A percentile compares a stretch with the other conserved stretches of the same genome.
Conservation (phyloP, 306 rosid genomes). For the Cucumis hystrix region DNA sequence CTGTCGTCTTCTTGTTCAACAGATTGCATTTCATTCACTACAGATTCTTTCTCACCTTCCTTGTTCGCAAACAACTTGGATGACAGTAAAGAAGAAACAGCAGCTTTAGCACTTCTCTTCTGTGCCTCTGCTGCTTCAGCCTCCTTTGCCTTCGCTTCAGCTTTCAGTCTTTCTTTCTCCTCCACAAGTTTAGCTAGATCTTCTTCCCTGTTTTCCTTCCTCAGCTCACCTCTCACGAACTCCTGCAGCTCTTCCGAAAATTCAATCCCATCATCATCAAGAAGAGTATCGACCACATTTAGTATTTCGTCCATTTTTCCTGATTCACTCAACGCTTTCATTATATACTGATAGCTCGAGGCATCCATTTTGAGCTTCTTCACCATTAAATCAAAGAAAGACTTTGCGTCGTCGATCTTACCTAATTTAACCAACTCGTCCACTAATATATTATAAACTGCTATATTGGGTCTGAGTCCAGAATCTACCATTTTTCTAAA, state of each 20-base stretch:
- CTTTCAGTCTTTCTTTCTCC: slow-evolving; percentile 85
- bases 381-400: slow-evolving; percentile 77
- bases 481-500: slow-evolving; percentile 72
- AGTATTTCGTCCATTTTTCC: slow-evolving; percentile 69
- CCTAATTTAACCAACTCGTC: slow-evolving; percentile 72
- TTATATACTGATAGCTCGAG: slow-evolving; percentile 65
- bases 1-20: slow-evolving; percentile 14
- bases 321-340: slow-evolving; percentile 60
- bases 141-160: slow-evolving; percentile 95
- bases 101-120: slow-evolving; percentile 69
- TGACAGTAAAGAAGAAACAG: slow-evolving; percentile 62
- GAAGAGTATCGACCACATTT: slow-evolving; percentile 57
- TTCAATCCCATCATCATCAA: slow-evolving; percentile 67
- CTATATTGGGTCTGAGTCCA: slow-evolving; percentile 74
- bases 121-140: slow-evolving; percentile 89
- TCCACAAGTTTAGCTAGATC: slow-evolving; percentile 71
- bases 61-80: slow-evolving; percentile 69
- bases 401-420: slow-evolving; percentile 61
- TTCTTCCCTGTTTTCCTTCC: slow-evolving; percentile 80
- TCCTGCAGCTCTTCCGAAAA: slow-evolving; percentile 70
- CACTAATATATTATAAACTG: slow-evolving; percentile 66
- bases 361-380: slow-evolving; percentile 91
- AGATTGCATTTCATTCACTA: slow-evolving; percentile 15
- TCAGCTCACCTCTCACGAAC: slow-evolving; percentile 62
- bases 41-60: slow-evolving; percentile 25